A percentile compares a stretch with the other conserved stretches of the same genome.
These are phyloP conservation scores for Pythium dissotocum DNA, from an alignment of 352 stramenopile species.

Conservation along the genomic window DNA sequence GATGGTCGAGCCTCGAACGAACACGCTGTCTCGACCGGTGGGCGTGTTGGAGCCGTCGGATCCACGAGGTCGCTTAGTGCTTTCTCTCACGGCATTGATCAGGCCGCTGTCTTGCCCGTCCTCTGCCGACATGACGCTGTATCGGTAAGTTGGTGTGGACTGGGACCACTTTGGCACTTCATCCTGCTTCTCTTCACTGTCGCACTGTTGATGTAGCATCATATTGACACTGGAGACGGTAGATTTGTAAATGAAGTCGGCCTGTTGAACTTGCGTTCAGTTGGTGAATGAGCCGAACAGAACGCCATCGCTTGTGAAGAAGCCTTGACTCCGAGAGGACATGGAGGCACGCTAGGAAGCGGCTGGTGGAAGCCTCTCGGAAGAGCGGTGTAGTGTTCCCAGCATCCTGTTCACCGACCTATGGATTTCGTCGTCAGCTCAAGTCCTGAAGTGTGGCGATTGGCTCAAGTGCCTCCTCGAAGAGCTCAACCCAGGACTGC, in stretches of 20 bases:
- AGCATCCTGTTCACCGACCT: not conserved
- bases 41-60: conserved; percentile 14
- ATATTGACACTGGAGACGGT: not conserved
- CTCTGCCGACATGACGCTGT: conserved; percentile 24
- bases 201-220: not conserved
- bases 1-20: conserved; percentile 46
- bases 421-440: not conserved
- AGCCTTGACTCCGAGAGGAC: not conserved
- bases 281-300: not conserved
- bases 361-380: not conserved
- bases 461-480: too few species aligned
- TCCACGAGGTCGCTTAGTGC: not conserved
- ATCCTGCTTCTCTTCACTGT: conserved; percentile 16
- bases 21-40: conserved; percentile 25
- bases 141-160: conserved; percentile 18
- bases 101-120: not conserved
- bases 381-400: not conserved
- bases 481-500: too few species aligned
- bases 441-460: not conserved
- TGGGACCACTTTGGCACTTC: not conserved
- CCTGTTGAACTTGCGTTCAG: not conserved
- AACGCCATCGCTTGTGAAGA: not conserved
- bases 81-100: conserved; percentile 5
- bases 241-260: too few species aligned
- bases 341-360: not conserved